phyloP scores from a whole-genome alignment of 1,284 basidiomycete species.

The Phylloboletellus chloephorus region DNA sequence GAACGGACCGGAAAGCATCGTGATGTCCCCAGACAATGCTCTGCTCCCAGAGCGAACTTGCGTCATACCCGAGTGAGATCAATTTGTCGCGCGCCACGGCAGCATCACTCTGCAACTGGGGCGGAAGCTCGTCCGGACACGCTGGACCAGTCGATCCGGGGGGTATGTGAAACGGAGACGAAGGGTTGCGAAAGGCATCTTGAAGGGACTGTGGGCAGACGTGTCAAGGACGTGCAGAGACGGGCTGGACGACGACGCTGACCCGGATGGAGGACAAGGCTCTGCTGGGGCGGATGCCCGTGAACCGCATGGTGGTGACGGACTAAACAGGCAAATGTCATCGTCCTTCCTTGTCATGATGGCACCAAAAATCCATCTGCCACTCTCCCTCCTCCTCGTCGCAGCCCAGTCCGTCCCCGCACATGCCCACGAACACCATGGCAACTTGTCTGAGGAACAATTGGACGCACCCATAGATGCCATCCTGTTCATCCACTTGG shows the following conservation, averaged over 20 bases:
- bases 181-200: constrained; percentile 57
- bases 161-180: constrained; percentile 59
- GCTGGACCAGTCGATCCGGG: constrained; percentile 57
- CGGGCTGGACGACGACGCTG: not conserved
- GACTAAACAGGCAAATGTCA: constrained; percentile 1
- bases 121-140: constrained; percentile 42
- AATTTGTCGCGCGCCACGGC: constrained; percentile 42
- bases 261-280: constrained; percentile 26
- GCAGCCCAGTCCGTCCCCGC: constrained; percentile 5
- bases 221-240: not conserved
- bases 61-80: constrained; percentile 49
- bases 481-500: constrained; percentile 77
- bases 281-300: no score
- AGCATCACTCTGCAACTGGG: constrained; percentile 6
- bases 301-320: no score
- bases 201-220: constrained; percentile 40
- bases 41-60: constrained; percentile 65
- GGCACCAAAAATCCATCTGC: constrained; percentile 1
- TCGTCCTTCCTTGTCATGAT: constrained; percentile 1
- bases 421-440: constrained; percentile 57
- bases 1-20: constrained; percentile 64
- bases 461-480: constrained; percentile 65
- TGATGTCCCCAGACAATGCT: constrained; percentile 69
- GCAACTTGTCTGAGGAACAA: constrained; percentile 58
- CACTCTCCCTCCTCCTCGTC: constrained; percentile 12